Conservation (phyloP, 202 grass and related monocot species). For the Miscanthus sacchariflorus region DNA sequence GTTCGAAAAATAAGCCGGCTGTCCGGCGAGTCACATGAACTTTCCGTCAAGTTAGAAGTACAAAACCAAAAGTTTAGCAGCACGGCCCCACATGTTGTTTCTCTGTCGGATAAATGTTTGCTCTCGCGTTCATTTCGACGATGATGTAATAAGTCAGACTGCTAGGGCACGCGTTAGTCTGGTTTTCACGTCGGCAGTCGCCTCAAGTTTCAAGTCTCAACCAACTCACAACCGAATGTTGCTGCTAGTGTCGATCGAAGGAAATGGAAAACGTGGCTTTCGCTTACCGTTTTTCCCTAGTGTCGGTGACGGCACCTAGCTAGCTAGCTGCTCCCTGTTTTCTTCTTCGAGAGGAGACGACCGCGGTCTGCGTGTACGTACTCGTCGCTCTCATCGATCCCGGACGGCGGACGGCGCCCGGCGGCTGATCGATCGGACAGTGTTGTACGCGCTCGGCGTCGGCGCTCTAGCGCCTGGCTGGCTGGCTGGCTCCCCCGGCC, state of each 20-base stretch:
- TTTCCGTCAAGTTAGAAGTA: conserved; percentile 31
- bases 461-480: background rate
- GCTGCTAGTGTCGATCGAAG: too few relatives aligned
- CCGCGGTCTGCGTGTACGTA: background rate
- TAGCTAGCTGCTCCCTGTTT: background rate
- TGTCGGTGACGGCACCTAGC: background rate
- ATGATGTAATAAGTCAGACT: background rate
- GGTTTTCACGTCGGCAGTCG: conserved; percentile 6
- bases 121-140: background rate
- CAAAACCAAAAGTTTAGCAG: background rate
- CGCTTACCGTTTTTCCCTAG: background rate
- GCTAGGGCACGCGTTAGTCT: background rate
- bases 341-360: background rate
- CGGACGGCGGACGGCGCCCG: background rate
- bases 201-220: background rate
- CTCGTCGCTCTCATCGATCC: background rate
- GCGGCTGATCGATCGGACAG: too few relatives aligned
- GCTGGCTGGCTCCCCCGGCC: background rate
- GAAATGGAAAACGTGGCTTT: background rate
- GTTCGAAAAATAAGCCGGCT: background rate
- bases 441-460: too few relatives aligned
- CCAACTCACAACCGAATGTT: background rate
- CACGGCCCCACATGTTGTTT: background rate
- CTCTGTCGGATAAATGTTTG: background rate
- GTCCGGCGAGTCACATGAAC: background rate